phyloP scores from a whole-genome alignment of 2,329 filamentous ascomycete genomes.

The Arthroderma uncinatum region DNA sequence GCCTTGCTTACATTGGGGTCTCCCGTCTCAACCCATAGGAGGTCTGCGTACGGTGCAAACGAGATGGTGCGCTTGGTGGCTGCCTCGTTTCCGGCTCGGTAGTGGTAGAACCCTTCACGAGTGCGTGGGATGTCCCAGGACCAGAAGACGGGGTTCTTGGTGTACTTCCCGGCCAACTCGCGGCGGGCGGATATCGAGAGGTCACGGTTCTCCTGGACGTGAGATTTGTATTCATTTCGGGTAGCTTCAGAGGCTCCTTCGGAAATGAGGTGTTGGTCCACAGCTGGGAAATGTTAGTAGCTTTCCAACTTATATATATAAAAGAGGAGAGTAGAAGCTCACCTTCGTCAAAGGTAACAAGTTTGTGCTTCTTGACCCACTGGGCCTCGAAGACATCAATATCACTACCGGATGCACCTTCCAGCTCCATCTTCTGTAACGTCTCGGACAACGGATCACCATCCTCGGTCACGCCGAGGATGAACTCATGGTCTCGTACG shows the following conservation, averaged over 20 bases:
- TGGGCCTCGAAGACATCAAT: constrained; percentile 76
- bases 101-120: constrained; percentile 88
- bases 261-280: constrained; percentile 58
- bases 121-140: constrained; percentile 87
- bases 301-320: not conserved
- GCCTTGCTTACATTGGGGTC: constrained; percentile 75
- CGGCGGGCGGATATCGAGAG: constrained; percentile 70
- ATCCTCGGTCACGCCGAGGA: constrained; percentile 73
- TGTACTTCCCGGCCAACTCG: constrained; percentile 55
- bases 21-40: constrained; percentile 94
- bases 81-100: constrained; percentile 52
- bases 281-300: constrained; percentile 41
- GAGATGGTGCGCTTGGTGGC: constrained; percentile 86
- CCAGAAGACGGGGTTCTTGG: constrained; percentile 62
- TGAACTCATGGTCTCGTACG: constrained; percentile 91
- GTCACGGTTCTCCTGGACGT: constrained; percentile 54
- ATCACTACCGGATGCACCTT: constrained; percentile 64
- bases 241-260: constrained; percentile 54
- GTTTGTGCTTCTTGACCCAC: constrained; percentile 77
- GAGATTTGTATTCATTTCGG: constrained; percentile 56
- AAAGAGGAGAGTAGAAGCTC: constrained; percentile 9
- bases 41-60: constrained; percentile 84
- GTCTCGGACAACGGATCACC: constrained; percentile 75
- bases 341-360: constrained; percentile 83
- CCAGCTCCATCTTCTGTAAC: constrained; percentile 76